Percentiles rank a stretch among this genome's conserved stretches.
Evolutionary conservation across 345 rosid genomes (phyloP).

Genomic region (Syzygium aromaticum): DNA sequence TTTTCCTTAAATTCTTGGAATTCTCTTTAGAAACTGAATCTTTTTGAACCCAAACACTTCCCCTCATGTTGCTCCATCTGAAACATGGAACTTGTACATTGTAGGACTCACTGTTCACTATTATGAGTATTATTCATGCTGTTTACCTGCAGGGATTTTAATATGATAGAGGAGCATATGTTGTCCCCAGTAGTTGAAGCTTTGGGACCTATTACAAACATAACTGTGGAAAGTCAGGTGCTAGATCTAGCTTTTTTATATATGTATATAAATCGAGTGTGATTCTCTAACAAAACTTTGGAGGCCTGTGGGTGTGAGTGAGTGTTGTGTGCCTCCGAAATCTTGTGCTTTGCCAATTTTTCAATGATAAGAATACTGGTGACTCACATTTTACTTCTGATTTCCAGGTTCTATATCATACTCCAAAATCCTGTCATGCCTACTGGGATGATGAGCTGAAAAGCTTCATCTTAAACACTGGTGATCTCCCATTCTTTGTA

Average conservation of each 20-base stretch:
- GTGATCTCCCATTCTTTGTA: conserved; percentile 96
- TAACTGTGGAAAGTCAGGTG: conserved; percentile 94
- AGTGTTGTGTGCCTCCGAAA: not conserved
- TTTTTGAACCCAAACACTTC: not conserved
- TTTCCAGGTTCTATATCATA: conserved; percentile 75
- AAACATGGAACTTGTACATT: not conserved
- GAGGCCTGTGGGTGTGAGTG: not conserved
- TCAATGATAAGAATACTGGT: not conserved
- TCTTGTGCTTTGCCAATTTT: not conserved
- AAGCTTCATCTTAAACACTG: conserved; percentile 55
- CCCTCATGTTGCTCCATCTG: not conserved
- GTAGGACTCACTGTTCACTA: not conserved
- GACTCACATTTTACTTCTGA: not conserved
- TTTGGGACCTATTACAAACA: conserved; percentile 65
- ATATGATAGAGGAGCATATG: conserved; percentile 46
- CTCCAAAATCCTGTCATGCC: conserved; percentile 81
- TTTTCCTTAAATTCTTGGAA: not conserved
- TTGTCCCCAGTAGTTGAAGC: conserved; percentile 63
- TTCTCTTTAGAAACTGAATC: not conserved
- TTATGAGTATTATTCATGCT: not conserved
- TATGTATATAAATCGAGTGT: not conserved
- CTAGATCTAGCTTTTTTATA: not conserved
- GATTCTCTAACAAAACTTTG: not conserved
- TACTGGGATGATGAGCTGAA: conserved; percentile 66
- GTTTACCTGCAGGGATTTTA: conserved; percentile 63